Conservation (phyloP, 805 yeast species). For the Starmerella asiatica region DNA sequence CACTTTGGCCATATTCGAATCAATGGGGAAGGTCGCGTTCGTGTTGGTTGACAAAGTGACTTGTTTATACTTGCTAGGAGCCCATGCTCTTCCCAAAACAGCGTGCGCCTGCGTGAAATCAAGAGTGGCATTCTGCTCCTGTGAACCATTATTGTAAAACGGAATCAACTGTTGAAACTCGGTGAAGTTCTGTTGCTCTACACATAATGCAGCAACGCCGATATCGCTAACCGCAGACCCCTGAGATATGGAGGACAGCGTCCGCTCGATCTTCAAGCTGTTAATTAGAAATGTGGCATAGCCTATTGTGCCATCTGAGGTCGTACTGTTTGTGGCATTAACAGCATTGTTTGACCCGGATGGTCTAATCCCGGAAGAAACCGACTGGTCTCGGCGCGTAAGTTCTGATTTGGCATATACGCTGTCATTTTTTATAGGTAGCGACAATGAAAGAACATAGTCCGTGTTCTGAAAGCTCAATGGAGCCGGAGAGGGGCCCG, state of each 20-base stretch:
- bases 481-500: constrained; percentile 10
- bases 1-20: constrained; percentile 7
- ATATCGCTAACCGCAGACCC: constrained; percentile 11
- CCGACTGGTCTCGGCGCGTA: not conserved
- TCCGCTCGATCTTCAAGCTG: constrained; percentile 9
- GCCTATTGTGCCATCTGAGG: constrained; percentile 8
- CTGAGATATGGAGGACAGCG: constrained; percentile 9
- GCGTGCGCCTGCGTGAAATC: no score
- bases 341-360: not conserved
- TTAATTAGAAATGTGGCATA: constrained; percentile 16
- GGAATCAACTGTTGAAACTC: constrained; percentile 15
- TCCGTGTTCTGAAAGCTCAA: constrained; percentile 1
- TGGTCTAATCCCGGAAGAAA: not conserved
- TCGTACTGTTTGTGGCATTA: not conserved
- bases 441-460: constrained; percentile 13
- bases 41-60: not conserved
- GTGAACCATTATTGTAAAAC: constrained; percentile 7
- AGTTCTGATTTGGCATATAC: not conserved
- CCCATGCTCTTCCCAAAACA: not conserved
- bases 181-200: constrained; percentile 8
- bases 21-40: constrained; percentile 2
- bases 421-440: constrained; percentile 7
- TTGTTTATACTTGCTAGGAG: not conserved
- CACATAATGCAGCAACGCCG: constrained; percentile 17
- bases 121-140: not conserved